Conservation (phyloP, 1,284 basidiomycete species). For the Irpex lacteus region DNA sequence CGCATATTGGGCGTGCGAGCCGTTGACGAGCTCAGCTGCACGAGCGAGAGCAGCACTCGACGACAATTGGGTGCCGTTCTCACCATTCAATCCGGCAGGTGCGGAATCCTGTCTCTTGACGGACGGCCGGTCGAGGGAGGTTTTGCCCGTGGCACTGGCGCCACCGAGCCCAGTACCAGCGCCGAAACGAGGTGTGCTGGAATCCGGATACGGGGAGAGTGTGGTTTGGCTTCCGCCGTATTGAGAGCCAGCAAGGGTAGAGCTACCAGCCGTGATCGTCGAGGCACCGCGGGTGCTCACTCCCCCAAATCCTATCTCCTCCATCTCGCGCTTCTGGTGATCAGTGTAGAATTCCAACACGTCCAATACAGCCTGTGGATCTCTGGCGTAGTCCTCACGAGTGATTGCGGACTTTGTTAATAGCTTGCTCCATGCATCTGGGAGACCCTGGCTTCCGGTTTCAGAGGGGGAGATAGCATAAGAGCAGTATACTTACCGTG, state of each 20-base stretch:
- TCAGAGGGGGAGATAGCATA: background rate
- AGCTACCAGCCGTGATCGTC: background rate
- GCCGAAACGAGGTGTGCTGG: conserved; percentile 70
- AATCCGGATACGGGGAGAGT: conserved; percentile 34
- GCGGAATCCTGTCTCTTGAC: conserved; percentile 60
- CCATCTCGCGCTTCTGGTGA: conserved; percentile 90
- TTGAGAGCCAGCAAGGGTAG: conserved; percentile 2
- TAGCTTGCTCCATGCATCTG: conserved; percentile 95
- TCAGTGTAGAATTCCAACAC: conserved; percentile 99
- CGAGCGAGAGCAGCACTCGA: conserved; percentile 45
- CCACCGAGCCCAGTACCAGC: conserved; percentile 86
- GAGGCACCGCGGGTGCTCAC: conserved; percentile 17
- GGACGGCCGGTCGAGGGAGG: conserved; percentile 40
- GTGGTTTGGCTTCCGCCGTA: conserved; percentile 9
- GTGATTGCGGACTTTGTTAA: conserved; percentile 97
- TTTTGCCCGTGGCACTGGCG: conserved; percentile 40
- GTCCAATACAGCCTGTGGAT: conserved; percentile 96
- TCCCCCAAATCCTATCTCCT: conserved; percentile 51
- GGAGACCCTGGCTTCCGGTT: conserved; percentile 67
- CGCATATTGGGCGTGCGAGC: conserved; percentile 48
- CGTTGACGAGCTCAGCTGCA: conserved; percentile 64
- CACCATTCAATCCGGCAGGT: conserved; percentile 46
- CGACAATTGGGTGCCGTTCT: conserved; percentile 25
- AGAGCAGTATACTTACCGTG: conserved; percentile 55
- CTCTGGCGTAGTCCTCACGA: conserved; percentile 94